Evolutionary conservation across 345 rosid genomes (phyloP).

Genomic region (Triadica sebifera): DNA sequence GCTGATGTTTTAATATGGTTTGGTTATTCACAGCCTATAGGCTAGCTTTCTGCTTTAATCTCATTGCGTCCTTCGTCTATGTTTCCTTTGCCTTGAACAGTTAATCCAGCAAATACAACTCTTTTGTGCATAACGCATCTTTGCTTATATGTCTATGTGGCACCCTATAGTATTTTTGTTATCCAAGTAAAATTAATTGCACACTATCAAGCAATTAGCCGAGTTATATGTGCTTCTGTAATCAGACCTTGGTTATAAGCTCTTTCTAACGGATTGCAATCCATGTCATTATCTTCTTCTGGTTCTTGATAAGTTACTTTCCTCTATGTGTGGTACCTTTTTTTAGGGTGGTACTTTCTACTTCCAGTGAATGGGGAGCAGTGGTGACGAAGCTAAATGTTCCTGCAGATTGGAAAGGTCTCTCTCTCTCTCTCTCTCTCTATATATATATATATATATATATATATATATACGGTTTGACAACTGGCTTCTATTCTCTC

Average conservation of each 20-base stretch:
- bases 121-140: neutral
- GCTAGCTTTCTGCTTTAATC: neutral
- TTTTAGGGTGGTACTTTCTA: constrained; percentile 72
- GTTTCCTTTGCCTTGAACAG: neutral
- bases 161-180: neutral
- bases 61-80: neutral
- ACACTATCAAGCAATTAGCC: neutral
- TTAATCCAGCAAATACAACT: neutral
- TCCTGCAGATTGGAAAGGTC: constrained; percentile 96
- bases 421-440: constrained; percentile 21
- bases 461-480: neutral
- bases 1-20: neutral
- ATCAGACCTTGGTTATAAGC: neutral
- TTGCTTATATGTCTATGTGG: neutral
- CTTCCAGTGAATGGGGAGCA: constrained; percentile 81
- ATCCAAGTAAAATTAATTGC: neutral
- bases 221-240: neutral
- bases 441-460: neutral
- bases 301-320: constrained; percentile 3
- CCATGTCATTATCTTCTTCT: neutral
- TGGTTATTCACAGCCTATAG: no score
- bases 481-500: constrained; percentile 1
- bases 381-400: constrained; percentile 75
- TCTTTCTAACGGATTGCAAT: neutral
- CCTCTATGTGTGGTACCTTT: constrained; percentile 1